Conservation (phyloP, 2,329 filamentous ascomycete species). For the Pseudogymnoascus sp. region DNA sequence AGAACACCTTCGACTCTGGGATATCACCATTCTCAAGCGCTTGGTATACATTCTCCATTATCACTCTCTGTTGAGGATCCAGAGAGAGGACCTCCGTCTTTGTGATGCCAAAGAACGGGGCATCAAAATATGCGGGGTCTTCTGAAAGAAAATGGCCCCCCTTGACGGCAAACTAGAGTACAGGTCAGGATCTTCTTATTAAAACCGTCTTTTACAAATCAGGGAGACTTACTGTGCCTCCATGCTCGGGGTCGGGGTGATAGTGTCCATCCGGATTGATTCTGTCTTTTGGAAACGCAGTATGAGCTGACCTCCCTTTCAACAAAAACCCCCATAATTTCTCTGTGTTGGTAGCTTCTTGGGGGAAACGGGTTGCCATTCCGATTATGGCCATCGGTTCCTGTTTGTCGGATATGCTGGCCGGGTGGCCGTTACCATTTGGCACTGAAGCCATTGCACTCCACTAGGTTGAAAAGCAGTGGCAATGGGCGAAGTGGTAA, state of each 20-base stretch:
- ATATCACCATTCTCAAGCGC: slow-evolving; percentile 22
- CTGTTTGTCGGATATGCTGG: too few species aligned
- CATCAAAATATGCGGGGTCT: slow-evolving; percentile 16
- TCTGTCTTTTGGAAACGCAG: slow-evolving; percentile 30
- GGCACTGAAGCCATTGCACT: too few species aligned
- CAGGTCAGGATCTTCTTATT: too few species aligned
- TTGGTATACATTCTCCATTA: slow-evolving; percentile 23
- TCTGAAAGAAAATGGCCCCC: slow-evolving; percentile 16
- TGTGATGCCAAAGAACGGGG: slow-evolving; percentile 16
- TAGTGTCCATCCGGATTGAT: slow-evolving; percentile 30
- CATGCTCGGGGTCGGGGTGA: slow-evolving; percentile 31
- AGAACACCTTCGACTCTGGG: too few species aligned
- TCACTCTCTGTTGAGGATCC: slow-evolving; percentile 24
- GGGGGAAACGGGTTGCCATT: slow-evolving; percentile 25
- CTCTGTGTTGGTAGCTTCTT: slow-evolving; percentile 27
- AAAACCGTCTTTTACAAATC: too few species aligned
- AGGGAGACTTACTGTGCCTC: slow-evolving; percentile 23
- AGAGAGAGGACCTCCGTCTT: slow-evolving; percentile 20
- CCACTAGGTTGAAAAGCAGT: too few species aligned
- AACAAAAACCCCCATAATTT: slow-evolving; percentile 29
- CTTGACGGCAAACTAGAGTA: neutral
- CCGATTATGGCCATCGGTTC: slow-evolving; percentile 28
- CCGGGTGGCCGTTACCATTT: too few species aligned
- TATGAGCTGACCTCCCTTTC: slow-evolving; percentile 24
- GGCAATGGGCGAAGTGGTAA: too few species aligned